phyloP scores from a whole-genome alignment of 495 filamentous ascomycete genomes.

The Penicillium parvum region DNA sequence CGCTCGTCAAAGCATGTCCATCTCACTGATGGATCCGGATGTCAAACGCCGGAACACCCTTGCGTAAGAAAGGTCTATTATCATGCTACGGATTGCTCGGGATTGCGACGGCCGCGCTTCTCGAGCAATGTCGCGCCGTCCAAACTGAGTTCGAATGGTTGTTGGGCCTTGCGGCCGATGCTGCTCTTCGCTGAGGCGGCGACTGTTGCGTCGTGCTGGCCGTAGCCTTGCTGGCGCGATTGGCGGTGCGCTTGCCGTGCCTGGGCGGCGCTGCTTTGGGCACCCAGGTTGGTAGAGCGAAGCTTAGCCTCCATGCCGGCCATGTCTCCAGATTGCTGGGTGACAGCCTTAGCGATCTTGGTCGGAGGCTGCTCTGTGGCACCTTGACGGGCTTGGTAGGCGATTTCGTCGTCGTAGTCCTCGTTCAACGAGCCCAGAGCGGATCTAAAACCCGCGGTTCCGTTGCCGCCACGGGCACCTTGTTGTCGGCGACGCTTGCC shows the following conservation, averaged over 20 bases:
- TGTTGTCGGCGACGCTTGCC: conserved; percentile 76
- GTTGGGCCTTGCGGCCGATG: conserved; percentile 58
- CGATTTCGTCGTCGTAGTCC: conserved; percentile 58
- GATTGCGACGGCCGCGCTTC: conserved; percentile 53
- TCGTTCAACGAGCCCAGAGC: conserved; percentile 68
- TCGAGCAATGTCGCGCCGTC: conserved; percentile 86
- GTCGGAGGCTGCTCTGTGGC: conserved; percentile 50
- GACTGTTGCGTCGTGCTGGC: conserved; percentile 72
- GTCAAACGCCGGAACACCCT: background rate
- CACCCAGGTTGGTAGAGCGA: conserved; percentile 69
- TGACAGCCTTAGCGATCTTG: conserved; percentile 65
- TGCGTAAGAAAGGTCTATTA: conserved; percentile 1
- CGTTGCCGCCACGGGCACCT: conserved; percentile 58
- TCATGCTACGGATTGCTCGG: conserved; percentile 31
- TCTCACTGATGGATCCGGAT: background rate
- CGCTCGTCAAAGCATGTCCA: conserved; percentile 12
- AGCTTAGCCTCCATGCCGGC: conserved; percentile 81
- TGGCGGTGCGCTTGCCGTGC: conserved; percentile 53
- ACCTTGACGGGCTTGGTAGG: conserved; percentile 31
- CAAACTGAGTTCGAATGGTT: conserved; percentile 83
- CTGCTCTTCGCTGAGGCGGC: conserved; percentile 76
- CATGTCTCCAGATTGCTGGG: conserved; percentile 52
- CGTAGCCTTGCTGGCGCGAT: conserved; percentile 62
- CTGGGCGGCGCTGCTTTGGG: conserved; percentile 50
- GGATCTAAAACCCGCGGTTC: conserved; percentile 37